These are phyloP conservation scores for Pterocarpus santalinus DNA, from an alignment of 306 rosid species.

Conservation along the genomic window DNA sequence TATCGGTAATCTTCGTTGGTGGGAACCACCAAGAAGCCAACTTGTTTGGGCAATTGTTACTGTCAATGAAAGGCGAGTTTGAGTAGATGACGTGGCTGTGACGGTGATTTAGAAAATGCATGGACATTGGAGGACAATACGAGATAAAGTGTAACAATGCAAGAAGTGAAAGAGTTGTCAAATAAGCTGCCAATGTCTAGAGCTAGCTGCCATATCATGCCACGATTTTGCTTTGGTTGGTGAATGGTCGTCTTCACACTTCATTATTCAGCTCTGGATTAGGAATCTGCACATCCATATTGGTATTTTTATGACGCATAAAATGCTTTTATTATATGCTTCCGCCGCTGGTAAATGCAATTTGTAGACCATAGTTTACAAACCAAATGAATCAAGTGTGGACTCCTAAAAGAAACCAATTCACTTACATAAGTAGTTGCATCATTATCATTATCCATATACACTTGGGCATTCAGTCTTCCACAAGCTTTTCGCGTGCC, in stretches of 20 bases:
- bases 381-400: background rate
- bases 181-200: background rate
- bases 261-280: background rate
- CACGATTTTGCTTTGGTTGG: background rate
- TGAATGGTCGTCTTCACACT: background rate
- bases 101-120: background rate
- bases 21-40: too few relatives aligned
- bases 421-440: background rate
- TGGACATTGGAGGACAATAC: background rate
- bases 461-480: too few relatives aligned
- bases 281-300: background rate
- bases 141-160: background rate
- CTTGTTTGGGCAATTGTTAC: background rate
- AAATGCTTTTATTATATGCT: background rate
- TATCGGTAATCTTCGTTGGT: background rate
- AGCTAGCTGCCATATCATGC: background rate
- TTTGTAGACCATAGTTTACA: background rate
- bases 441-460: background rate
- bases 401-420: background rate
- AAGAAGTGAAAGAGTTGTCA: background rate
- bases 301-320: background rate
- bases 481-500: too few relatives aligned
- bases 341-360: background rate
- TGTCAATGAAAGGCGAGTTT: background rate
- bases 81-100: background rate